These are phyloP conservation scores for Prunus padus DNA, from an alignment of 306 rosid species.

Conservation along the genomic window DNA sequence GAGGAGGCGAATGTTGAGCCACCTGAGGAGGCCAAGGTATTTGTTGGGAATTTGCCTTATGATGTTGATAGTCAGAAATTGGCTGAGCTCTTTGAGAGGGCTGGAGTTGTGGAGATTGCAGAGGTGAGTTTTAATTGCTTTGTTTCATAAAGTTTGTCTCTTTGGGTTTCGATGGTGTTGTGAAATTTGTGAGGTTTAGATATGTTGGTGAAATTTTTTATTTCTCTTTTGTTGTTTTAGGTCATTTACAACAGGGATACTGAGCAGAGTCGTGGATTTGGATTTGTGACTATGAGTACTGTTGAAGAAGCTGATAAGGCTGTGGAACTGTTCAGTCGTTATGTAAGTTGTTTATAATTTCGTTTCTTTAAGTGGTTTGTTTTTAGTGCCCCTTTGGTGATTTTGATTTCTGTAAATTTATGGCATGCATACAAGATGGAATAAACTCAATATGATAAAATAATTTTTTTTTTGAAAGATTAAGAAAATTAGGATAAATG, in stretches of 20 bases:
- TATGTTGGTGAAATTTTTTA: not conserved
- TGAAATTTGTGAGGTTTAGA: not conserved
- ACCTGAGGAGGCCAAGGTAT: conserved; percentile 72
- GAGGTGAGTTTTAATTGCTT: conserved; percentile 51
- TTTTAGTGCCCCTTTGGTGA: not conserved
- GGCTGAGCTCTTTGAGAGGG: conserved; percentile 70
- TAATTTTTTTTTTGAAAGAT: not conserved
- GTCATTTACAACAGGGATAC: conserved; percentile 83
- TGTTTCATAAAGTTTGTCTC: not conserved
- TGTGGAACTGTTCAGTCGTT: conserved; percentile 63
- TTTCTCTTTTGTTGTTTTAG: conserved; percentile 34
- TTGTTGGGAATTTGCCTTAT: conserved; percentile 84
- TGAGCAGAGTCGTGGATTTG: conserved; percentile 87
- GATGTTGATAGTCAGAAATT: conserved; percentile 70
- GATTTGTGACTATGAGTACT: conserved; percentile 87
- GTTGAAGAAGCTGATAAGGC: conserved; percentile 82
- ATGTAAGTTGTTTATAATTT: conserved; percentile 49
- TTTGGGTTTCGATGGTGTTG: conserved; percentile 3
- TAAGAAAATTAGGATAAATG: not conserved
- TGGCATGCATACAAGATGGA: not conserved
- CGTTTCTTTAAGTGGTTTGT: not conserved
- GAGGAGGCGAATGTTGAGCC: conserved; percentile 42
- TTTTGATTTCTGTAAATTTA: not conserved
- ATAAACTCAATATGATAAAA: not conserved
- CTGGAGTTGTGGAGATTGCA: conserved; percentile 78